These are phyloP conservation scores for Dentipellis fragilis DNA, from an alignment of 768 basidiomycete genomes.

Conservation along the genomic window DNA sequence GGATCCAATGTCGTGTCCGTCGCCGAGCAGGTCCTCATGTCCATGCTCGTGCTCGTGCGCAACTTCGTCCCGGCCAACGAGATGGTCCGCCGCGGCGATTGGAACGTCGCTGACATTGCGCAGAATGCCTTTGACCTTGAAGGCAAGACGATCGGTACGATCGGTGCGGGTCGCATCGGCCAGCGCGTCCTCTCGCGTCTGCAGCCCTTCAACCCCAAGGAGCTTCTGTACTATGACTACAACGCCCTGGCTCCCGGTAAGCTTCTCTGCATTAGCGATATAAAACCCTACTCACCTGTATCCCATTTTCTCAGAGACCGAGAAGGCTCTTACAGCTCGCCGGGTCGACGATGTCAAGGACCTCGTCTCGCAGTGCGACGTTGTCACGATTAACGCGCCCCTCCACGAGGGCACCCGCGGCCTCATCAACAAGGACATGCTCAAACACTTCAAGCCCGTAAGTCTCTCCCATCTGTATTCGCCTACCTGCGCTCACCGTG, in stretches of 20 bases:
- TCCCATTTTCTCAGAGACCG: slow-evolving; percentile 15
- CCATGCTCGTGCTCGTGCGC: slow-evolving; percentile 34
- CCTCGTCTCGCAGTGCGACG: slow-evolving; percentile 17
- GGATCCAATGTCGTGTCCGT: slow-evolving; percentile 35
- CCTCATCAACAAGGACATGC: slow-evolving; percentile 31
- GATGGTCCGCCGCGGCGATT: slow-evolving; percentile 27
- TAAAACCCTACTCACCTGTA: no score
- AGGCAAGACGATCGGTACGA: slow-evolving; percentile 36
- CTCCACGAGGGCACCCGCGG: slow-evolving; percentile 32
- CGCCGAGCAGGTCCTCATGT: slow-evolving; percentile 34
- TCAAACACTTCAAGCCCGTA: slow-evolving; percentile 29
- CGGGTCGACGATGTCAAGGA: slow-evolving; percentile 27
- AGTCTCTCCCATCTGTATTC: no score
- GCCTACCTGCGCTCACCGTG: no score
- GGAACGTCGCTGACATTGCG: slow-evolving; percentile 30
- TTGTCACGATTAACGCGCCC: slow-evolving; percentile 53
- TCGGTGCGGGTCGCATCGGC: slow-evolving; percentile 34
- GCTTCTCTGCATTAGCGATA: no score
- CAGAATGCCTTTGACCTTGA: slow-evolving; percentile 36
- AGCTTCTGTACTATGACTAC: slow-evolving; percentile 36
- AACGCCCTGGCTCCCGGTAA: slow-evolving; percentile 14
- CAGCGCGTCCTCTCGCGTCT: slow-evolving; percentile 23
- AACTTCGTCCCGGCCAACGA: slow-evolving; percentile 33
- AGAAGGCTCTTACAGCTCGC: slow-evolving; percentile 21
- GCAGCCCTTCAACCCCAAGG: slow-evolving; percentile 30